Conservation (phyloP, 768 basidiomycete species). For the Tubosaeta sp. region DNA sequence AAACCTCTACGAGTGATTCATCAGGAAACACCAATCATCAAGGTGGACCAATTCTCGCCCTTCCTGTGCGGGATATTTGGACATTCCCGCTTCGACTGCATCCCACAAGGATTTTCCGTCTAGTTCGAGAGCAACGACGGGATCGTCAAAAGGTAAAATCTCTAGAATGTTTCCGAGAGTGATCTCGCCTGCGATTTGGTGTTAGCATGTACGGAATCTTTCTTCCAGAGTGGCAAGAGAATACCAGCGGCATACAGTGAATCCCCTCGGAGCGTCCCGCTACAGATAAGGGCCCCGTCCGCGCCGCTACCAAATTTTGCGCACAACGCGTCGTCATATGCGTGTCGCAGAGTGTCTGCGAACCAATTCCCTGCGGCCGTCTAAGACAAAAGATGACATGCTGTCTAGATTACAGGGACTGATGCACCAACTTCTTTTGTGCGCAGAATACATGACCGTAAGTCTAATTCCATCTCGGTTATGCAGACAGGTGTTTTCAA, state of each 20-base stretch:
- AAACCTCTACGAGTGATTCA: constrained; percentile 58
- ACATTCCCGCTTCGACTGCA: constrained; percentile 66
- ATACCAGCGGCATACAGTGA: constrained; percentile 78
- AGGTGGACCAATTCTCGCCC: constrained; percentile 52
- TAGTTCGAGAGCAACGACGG: constrained; percentile 75
- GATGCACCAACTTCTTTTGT: constrained; percentile 55
- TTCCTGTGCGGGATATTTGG: constrained; percentile 86
- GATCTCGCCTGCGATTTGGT: constrained; percentile 49
- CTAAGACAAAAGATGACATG: constrained; percentile 31
- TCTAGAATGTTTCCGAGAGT: constrained; percentile 86
- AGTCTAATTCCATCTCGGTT: constrained; percentile 61
- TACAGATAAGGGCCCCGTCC: constrained; percentile 78
- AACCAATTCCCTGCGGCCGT: constrained; percentile 77
- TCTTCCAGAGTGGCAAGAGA: background rate
- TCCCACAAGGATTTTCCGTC: constrained; percentile 79
- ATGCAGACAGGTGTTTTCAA: constrained; percentile 75
- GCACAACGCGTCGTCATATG: constrained; percentile 69
- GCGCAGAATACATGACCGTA: constrained; percentile 71
- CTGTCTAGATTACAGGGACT: background rate
- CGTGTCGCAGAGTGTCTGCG: constrained; percentile 76
- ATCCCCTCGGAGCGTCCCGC: constrained; percentile 84
- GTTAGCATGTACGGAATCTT: background rate
- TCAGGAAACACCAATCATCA: background rate
- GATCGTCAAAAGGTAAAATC: constrained; percentile 86
- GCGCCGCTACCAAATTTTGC: constrained; percentile 59